A percentile compares a stretch with the other conserved stretches of the same genome.
Evolutionary conservation across 768 basidiomycete species (phyloP).

Genomic region (Psilocybe tampanensis): DNA sequence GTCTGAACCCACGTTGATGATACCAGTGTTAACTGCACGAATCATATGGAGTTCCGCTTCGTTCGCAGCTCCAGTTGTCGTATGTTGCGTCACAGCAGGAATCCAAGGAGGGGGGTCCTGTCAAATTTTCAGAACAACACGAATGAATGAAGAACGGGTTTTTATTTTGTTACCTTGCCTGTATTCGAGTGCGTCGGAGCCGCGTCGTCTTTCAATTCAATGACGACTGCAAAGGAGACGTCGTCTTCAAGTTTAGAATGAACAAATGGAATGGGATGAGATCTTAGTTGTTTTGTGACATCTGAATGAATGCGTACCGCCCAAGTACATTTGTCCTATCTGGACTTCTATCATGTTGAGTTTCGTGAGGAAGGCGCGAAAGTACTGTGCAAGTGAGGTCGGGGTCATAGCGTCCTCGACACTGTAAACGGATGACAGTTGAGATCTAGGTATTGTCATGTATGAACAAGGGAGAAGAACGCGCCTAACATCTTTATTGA

Average conservation of each 20-base stretch:
- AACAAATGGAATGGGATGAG: background rate
- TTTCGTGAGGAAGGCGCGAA: slow-evolving; percentile 83
- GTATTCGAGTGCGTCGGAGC: slow-evolving; percentile 53
- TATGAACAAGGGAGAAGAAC: background rate
- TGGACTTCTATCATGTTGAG: slow-evolving; percentile 77
- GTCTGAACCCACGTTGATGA: slow-evolving; percentile 62
- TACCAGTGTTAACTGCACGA: slow-evolving; percentile 81
- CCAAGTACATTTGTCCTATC: slow-evolving; percentile 58
- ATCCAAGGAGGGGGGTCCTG: slow-evolving; percentile 81
- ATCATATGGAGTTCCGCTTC: slow-evolving; percentile 74
- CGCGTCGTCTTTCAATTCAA: slow-evolving; percentile 74
- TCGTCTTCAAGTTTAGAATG: slow-evolving; percentile 46
- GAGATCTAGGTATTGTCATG: background rate
- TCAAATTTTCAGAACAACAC: background rate
- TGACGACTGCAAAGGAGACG: slow-evolving; percentile 77
- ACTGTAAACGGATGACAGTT: slow-evolving; percentile 35
- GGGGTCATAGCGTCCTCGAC: slow-evolving; percentile 73
- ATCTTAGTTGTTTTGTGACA: too few species aligned
- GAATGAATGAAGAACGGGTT: background rate
- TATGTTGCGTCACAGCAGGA: slow-evolving; percentile 69
- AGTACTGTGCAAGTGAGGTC: slow-evolving; percentile 67
- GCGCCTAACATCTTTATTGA: slow-evolving; percentile 72
- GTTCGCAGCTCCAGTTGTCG: slow-evolving; percentile 66
- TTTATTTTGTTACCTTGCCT: slow-evolving; percentile 36
- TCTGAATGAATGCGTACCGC: slow-evolving; percentile 39